These are phyloP conservation scores for Penicillium italicum DNA, from an alignment of 2,329 filamentous ascomycete species.

Conservation along the genomic window DNA sequence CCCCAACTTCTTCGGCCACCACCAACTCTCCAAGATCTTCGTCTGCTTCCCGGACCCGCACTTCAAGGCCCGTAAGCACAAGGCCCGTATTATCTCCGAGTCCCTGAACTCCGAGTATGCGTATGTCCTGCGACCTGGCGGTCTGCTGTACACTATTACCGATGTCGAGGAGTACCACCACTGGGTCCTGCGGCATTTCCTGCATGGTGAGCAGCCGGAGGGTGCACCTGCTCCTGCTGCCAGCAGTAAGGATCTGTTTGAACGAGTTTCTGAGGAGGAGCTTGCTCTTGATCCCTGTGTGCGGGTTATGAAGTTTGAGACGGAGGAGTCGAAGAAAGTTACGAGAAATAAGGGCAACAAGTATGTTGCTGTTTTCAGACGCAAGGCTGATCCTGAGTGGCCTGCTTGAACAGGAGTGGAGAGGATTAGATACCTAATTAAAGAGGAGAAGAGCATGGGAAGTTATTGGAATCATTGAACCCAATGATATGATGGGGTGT, in stretches of 20 bases:
- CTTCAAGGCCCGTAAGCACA: slow-evolving; percentile 97
- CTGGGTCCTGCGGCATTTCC: slow-evolving; percentile 90
- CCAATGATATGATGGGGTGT: slow-evolving; percentile 5
- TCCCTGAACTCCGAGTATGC: slow-evolving; percentile 92
- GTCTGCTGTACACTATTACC: slow-evolving; percentile 91
- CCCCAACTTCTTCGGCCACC: slow-evolving; percentile 88
- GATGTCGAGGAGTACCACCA: slow-evolving; percentile 90
- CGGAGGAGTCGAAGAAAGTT: slow-evolving; percentile 97
- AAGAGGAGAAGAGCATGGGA: not conserved
- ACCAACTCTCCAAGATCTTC: slow-evolving; percentile 85
- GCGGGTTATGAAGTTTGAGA: slow-evolving; percentile 66
- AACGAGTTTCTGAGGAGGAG: slow-evolving; percentile 61
- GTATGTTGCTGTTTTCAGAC: slow-evolving; percentile 82
- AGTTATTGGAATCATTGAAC: not conserved
- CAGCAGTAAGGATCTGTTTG: slow-evolving; percentile 62
- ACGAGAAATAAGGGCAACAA: slow-evolving; percentile 84
- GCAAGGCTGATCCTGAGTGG: slow-evolving; percentile 77
- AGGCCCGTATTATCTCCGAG: slow-evolving; percentile 86
- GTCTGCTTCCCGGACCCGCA: slow-evolving; percentile 98
- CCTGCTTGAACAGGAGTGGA: slow-evolving; percentile 17
- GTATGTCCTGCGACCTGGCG: slow-evolving; percentile 76
- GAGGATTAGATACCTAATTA: not conserved
- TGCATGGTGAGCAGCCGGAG: slow-evolving; percentile 58
- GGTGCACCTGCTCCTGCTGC: slow-evolving; percentile 66
- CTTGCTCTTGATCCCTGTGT: slow-evolving; percentile 58